phyloP scores from a whole-genome alignment of 192 early-diverging fungal genomes.

The Jimgerdemannia flammicorona region DNA sequence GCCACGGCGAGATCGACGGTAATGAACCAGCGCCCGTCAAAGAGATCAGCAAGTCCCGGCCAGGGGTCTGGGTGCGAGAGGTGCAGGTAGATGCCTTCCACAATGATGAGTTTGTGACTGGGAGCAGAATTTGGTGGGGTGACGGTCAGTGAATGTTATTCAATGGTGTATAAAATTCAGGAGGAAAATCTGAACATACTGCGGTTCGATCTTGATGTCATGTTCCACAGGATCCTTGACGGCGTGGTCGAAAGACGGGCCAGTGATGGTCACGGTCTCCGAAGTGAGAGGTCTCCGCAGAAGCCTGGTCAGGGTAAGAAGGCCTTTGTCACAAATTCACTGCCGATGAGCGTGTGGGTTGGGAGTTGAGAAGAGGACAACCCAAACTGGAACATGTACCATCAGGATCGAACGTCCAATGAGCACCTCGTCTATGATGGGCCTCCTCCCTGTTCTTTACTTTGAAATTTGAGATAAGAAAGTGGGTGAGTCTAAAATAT shows the following conservation, averaged over 20 bases:
- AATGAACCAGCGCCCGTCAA: conserved; percentile 47
- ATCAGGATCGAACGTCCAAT: conserved; percentile 47
- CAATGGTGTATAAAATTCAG: background rate
- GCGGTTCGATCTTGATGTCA: conserved; percentile 33
- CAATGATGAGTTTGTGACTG: conserved; percentile 37
- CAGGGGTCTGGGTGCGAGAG: conserved; percentile 29
- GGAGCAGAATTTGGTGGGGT: background rate
- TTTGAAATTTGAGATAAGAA: background rate
- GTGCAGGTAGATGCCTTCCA: conserved; percentile 56
- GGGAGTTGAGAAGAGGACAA: background rate
- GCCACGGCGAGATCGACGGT: conserved; percentile 29
- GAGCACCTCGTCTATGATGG: conserved; percentile 45
- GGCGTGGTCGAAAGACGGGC: conserved; percentile 48
- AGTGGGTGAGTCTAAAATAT: background rate
- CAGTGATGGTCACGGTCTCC: conserved; percentile 9
- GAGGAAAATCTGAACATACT: conserved; percentile 5
- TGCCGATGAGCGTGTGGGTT: background rate
- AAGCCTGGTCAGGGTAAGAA: conserved; percentile 10
- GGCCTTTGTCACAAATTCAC: background rate
- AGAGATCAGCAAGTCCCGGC: conserved; percentile 25
- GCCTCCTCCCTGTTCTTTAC: conserved; percentile 35
- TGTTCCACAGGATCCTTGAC: conserved; percentile 41
- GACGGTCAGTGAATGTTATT: background rate
- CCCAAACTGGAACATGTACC: conserved; percentile 3
- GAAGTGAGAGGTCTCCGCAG: conserved; percentile 13